Percentiles rank a stretch among this genome's conserved stretches.
Conservation (phyloP, 371 early-diverging fungal species). For the Umbelopsis sp. region DNA sequence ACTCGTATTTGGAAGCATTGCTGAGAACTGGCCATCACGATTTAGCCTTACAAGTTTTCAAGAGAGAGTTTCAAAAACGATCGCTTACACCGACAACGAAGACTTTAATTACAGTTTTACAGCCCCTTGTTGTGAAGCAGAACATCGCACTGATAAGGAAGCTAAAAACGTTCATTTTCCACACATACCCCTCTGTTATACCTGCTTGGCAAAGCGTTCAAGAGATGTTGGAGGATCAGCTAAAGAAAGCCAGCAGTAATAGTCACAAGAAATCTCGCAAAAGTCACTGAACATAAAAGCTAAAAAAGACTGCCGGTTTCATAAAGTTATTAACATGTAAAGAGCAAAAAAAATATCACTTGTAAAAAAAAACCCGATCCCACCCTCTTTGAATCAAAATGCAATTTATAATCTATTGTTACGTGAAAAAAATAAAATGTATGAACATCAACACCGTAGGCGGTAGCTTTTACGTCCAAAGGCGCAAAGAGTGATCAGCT, state of each 20-base stretch:
- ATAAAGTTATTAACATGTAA: too few relatives aligned
- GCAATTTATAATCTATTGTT: slow-evolving; percentile 14
- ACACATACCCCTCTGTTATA: neutral
- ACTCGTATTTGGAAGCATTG: slow-evolving; percentile 2
- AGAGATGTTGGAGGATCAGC: neutral
- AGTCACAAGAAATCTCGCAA: neutral
- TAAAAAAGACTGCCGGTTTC: too few relatives aligned
- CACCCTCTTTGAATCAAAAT: neutral
- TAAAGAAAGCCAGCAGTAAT: neutral
- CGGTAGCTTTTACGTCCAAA: slow-evolving; percentile 65
- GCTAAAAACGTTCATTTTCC: neutral
- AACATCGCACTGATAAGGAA: neutral
- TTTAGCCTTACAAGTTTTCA: neutral
- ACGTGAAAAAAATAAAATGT: neutral
- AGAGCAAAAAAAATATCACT: neutral
- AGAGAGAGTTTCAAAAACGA: neutral
- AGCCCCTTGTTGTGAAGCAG: neutral
- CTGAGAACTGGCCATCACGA: neutral
- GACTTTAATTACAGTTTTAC: slow-evolving; percentile 7
- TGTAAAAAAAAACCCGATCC: neutral
- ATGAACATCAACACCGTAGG: slow-evolving; percentile 9
- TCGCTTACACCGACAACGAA: neutral
- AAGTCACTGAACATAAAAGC: too few relatives aligned
- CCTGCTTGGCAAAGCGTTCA: neutral
- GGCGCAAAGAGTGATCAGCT: slow-evolving; percentile 76